Percentiles rank a stretch among this genome's conserved stretches.
These are phyloP conservation scores for Cryptosporidium canis DNA, from an alignment of 169 alveolate genomes.

Conservation along the genomic window DNA sequence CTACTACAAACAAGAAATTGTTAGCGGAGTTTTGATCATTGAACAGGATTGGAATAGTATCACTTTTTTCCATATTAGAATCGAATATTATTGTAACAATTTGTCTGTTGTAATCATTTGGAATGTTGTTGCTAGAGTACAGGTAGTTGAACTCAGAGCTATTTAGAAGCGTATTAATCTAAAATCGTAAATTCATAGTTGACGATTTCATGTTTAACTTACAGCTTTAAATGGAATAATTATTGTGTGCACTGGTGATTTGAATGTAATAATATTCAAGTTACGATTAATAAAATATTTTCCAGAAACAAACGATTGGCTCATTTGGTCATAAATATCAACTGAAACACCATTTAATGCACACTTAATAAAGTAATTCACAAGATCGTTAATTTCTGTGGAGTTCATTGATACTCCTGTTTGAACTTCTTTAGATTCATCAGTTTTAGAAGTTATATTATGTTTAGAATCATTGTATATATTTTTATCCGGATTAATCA, in stretches of 20 bases:
- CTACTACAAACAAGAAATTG: constrained; percentile 39
- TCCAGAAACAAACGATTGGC: constrained; percentile 61
- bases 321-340: constrained; percentile 37
- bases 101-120: constrained; percentile 11
- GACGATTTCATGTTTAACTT: neutral
- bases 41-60: constrained; percentile 8
- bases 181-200: neutral
- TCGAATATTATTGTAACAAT: constrained; percentile 49
- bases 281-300: constrained; percentile 48
- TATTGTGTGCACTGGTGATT: constrained; percentile 49
- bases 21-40: constrained; percentile 58
- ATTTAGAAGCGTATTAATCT: constrained; percentile 54
- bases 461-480: neutral
- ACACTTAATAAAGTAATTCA: constrained; percentile 31
- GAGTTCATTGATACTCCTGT: constrained; percentile 22
- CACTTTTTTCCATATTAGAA: constrained; percentile 65
- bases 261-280: constrained; percentile 36
- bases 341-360: constrained; percentile 63
- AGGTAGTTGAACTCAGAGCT: constrained; percentile 46
- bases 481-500: neutral
- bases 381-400: constrained; percentile 40
- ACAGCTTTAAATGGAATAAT: constrained; percentile 71
- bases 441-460: constrained; percentile 4
- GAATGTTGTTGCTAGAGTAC: constrained; percentile 1
- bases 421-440: constrained; percentile 31